phyloP scores from a whole-genome alignment of 2,329 filamentous ascomycete genomes.

The Sclerotinia spermophila region DNA sequence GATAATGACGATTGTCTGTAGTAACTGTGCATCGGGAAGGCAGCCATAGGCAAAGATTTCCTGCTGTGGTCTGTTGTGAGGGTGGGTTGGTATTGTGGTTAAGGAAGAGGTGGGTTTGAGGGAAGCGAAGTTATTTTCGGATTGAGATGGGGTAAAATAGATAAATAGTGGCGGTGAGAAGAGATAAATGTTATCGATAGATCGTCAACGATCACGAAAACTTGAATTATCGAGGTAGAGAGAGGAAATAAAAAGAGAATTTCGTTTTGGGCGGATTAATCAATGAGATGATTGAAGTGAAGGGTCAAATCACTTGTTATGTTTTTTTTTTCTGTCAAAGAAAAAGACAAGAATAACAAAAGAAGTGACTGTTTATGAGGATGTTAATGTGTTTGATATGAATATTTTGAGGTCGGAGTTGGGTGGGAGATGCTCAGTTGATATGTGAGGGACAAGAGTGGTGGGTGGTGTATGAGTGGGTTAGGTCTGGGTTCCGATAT shows the following conservation, averaged over 20 bases:
- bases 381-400: constrained; percentile 11
- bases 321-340: constrained; percentile 18
- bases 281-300: constrained; percentile 10
- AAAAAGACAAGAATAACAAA: constrained; percentile 3
- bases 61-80: constrained; percentile 19
- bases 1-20: constrained; percentile 35
- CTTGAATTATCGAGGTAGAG: constrained; percentile 28
- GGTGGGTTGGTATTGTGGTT: constrained; percentile 17
- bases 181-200: constrained; percentile 22
- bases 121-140: constrained; percentile 28
- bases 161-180: constrained; percentile 24
- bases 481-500: constrained; percentile 15
- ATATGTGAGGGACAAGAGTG: constrained; percentile 21
- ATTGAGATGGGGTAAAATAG: constrained; percentile 19
- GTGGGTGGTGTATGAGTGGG: constrained; percentile 14
- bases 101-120: constrained; percentile 20
- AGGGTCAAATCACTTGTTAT: constrained; percentile 3
- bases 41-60: constrained; percentile 33
- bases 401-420: background rate
- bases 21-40: constrained; percentile 36
- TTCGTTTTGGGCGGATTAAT: constrained; percentile 19
- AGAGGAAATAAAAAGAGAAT: constrained; percentile 22
- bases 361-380: constrained; percentile 16
- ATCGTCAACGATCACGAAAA: constrained; percentile 21
- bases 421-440: constrained; percentile 16